A percentile compares a stretch with the other conserved stretches of the same genome.
These are phyloP conservation scores for Marasmius sp. DNA, from an alignment of 1,284 basidiomycete genomes.

Conservation along the genomic window DNA sequence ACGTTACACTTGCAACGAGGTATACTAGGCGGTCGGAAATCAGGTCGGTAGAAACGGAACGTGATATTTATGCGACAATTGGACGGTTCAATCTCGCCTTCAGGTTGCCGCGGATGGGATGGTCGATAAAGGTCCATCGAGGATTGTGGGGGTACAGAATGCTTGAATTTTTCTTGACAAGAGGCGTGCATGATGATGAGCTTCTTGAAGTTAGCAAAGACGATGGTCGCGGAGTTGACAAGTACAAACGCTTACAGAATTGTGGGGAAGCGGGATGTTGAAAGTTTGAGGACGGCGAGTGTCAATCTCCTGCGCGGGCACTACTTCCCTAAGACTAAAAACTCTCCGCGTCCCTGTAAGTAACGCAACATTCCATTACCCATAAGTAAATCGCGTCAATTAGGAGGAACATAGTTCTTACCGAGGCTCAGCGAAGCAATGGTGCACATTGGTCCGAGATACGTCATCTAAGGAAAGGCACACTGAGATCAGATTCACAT, in stretches of 20 bases:
- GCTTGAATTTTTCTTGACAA: constrained; percentile 89
- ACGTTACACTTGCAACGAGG: constrained; percentile 80
- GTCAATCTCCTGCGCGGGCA: constrained; percentile 57
- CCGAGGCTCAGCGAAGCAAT: constrained; percentile 94
- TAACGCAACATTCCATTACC: constrained; percentile 7
- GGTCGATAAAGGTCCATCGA: constrained; percentile 79
- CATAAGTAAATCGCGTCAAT: not conserved
- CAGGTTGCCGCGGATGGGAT: constrained; percentile 45
- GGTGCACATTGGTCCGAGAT: constrained; percentile 89
- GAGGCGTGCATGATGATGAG: constrained; percentile 91
- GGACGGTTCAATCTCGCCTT: constrained; percentile 42
- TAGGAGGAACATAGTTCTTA: constrained; percentile 29
- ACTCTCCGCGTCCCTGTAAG: constrained; percentile 64
- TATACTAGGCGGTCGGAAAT: constrained; percentile 72
- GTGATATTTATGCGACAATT: constrained; percentile 88
- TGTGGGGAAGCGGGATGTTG: constrained; percentile 82
- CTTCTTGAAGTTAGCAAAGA: constrained; percentile 32
- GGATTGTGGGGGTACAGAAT: constrained; percentile 74
- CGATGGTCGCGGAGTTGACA: constrained; percentile 1
- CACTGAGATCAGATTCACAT: not conserved
- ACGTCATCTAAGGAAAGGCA: constrained; percentile 42
- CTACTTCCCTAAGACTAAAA: constrained; percentile 78
- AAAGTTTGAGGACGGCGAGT: constrained; percentile 71
- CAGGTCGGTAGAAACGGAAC: constrained; percentile 85
- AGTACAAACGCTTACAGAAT: constrained; percentile 56